Evolutionary conservation across 768 basidiomycete genomes (phyloP).

Genomic region (Boletus insuetus): DNA sequence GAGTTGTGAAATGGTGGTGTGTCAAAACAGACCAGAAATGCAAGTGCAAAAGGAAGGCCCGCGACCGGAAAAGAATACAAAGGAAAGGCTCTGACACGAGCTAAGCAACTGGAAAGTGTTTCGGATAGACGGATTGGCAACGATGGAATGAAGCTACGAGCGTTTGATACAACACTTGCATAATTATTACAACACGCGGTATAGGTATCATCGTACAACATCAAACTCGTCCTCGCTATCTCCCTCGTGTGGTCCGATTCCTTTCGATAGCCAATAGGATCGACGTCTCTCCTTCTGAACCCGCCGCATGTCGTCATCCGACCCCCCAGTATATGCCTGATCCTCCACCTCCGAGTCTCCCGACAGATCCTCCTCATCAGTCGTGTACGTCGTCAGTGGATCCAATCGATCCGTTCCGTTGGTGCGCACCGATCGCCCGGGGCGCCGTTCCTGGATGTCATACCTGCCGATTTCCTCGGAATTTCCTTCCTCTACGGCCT

Average conservation of each 20-base stretch:
- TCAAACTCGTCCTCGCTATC: conserved; percentile 1
- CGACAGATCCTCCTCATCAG: conserved; percentile 36
- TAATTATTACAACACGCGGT: background rate
- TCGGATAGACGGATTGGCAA: no score
- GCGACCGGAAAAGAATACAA: background rate
- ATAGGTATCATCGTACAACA: conserved; percentile 1
- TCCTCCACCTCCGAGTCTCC: background rate
- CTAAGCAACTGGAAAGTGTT: no score
- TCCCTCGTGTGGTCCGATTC: conserved; percentile 31
- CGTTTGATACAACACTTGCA: background rate
- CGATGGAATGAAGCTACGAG: background rate
- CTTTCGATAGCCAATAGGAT: conserved; percentile 62
- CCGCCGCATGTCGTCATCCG: conserved; percentile 24
- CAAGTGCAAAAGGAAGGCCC: conserved; percentile 1
- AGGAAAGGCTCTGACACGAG: background rate
- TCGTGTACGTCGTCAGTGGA: conserved; percentile 46
- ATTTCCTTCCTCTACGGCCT: background rate
- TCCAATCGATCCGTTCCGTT: conserved; percentile 37
- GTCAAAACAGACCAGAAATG: conserved; percentile 9
- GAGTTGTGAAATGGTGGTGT: conserved; percentile 6
- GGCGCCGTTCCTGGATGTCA: conserved; percentile 46
- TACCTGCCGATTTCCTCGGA: conserved; percentile 46
- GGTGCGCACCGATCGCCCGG: conserved; percentile 43
- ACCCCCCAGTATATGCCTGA: conserved; percentile 20
- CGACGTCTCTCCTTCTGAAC: conserved; percentile 29